These are phyloP conservation scores for Trypanosoma cruzi DNA, from an alignment of 208 protist genomes.

Conservation along the genomic window DNA sequence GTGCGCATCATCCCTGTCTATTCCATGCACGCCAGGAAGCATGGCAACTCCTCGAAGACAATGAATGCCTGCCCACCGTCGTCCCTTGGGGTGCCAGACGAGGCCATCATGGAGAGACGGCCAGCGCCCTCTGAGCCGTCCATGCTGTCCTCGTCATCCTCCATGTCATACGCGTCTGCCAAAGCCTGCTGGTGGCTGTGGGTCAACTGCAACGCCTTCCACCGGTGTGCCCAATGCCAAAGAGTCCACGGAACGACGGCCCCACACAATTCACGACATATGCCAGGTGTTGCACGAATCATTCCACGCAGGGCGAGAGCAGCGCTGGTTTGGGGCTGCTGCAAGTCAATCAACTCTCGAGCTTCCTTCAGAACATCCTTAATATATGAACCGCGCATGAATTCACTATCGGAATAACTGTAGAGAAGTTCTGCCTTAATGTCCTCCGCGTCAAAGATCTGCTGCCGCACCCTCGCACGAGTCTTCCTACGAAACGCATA, in stretches of 20 bases:
- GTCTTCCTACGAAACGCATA: constrained; percentile 59
- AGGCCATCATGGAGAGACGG: neutral
- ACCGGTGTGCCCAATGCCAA: constrained; percentile 88
- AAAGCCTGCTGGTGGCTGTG: constrained; percentile 8
- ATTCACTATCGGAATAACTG: constrained; percentile 35
- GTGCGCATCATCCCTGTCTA: neutral
- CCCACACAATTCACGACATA: constrained; percentile 49
- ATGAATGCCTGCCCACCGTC: neutral
- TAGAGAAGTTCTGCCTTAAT: constrained; percentile 55
- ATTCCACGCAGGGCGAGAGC: neutral
- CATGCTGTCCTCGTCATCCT: constrained; percentile 3
- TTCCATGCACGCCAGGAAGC: constrained; percentile 23
- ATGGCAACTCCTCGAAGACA: constrained; percentile 26
- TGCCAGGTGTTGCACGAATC: constrained; percentile 3
- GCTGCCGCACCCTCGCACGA: constrained; percentile 67
- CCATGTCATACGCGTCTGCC: neutral
- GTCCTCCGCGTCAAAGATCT: constrained; percentile 89
- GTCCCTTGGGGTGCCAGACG: neutral
- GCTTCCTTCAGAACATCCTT: constrained; percentile 54
- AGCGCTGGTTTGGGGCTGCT: constrained; percentile 14
- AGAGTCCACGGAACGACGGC: constrained; percentile 75
- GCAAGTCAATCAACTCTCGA: constrained; percentile 45
- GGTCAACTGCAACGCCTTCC: constrained; percentile 40
- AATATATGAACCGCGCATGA: constrained; percentile 40
- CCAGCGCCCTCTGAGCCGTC: constrained; percentile 7